Percentiles rank a stretch among this genome's conserved stretches.
These are phyloP conservation scores for Raffaelea arxii DNA, from an alignment of 2,329 filamentous ascomycete species.

Conservation along the genomic window DNA sequence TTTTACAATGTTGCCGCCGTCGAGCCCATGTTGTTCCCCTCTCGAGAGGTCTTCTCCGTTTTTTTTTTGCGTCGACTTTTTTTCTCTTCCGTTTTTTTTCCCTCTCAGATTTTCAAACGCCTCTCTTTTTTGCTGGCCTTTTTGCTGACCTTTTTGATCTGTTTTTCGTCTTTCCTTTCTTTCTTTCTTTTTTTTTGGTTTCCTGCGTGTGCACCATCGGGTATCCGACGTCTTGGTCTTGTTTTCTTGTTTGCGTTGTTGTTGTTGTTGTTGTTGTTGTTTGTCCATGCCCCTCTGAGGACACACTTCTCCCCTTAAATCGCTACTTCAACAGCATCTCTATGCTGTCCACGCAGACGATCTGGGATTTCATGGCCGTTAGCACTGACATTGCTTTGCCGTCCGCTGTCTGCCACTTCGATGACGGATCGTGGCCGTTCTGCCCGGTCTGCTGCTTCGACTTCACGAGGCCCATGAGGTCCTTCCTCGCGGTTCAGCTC, in stretches of 20 bases:
- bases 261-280: neutral
- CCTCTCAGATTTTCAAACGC: neutral
- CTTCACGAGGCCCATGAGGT: neutral
- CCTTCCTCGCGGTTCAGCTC: neutral
- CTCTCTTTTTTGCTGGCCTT: neutral
- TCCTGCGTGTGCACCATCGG: neutral
- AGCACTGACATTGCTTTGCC: neutral
- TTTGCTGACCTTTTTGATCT: neutral
- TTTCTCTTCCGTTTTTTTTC: neutral
- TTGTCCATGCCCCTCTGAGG: neutral
- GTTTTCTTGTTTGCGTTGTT: neutral
- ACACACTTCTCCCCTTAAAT: neutral
- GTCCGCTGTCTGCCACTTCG: constrained; percentile 6
- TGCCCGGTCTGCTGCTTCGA: neutral
- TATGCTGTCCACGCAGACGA: neutral
- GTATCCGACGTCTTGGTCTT: neutral
- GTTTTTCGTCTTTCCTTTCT: neutral
- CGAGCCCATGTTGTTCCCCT: neutral
- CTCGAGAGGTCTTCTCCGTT: too few species aligned
- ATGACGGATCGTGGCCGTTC: constrained; percentile 11
- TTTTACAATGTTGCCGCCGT: neutral
- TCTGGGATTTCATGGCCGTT: neutral
- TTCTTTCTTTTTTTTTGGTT: neutral
- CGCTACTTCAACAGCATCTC: neutral
- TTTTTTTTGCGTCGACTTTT: neutral